These are phyloP conservation scores for Lunularia cruciata DNA, from an alignment of 225 moss, liverwort and hornwort genomes.

Conservation along the genomic window DNA sequence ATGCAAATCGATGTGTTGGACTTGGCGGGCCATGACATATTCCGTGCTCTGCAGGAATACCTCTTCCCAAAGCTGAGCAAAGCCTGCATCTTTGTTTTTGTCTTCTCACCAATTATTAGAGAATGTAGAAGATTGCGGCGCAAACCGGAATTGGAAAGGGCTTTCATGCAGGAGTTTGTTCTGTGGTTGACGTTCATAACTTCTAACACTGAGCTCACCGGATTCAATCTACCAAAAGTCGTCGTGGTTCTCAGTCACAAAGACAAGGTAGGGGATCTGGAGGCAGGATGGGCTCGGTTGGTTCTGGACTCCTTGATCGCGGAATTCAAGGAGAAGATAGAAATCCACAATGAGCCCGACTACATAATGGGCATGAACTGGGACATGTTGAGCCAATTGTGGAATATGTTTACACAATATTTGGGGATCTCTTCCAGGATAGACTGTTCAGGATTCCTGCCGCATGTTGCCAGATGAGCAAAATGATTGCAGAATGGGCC, in stretches of 20 bases:
- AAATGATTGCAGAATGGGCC: background rate
- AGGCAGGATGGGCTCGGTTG: background rate
- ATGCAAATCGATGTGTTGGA: background rate
- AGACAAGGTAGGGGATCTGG: background rate
- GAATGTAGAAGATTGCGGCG: background rate
- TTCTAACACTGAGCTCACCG: background rate
- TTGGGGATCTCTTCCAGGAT: background rate
- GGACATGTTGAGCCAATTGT: background rate
- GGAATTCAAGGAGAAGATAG: background rate
- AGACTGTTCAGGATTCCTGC: background rate
- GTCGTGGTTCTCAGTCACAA: background rate
- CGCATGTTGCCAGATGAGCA: background rate
- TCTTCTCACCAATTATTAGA: background rate
- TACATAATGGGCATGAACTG: background rate
- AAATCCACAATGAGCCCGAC: background rate
- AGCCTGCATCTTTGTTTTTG: background rate
- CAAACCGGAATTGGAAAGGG: background rate
- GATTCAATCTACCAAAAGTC: background rate
- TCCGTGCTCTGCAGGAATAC: background rate
- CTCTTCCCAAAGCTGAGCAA: background rate
- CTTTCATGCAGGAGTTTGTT: background rate
- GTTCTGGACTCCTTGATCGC: background rate
- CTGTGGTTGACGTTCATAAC: slow-evolving; percentile 1
- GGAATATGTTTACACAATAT: background rate
- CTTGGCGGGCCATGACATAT: background rate